Conservation (phyloP, 164 flowering plant genomes). For the Warburgia ugandensis region DNA sequence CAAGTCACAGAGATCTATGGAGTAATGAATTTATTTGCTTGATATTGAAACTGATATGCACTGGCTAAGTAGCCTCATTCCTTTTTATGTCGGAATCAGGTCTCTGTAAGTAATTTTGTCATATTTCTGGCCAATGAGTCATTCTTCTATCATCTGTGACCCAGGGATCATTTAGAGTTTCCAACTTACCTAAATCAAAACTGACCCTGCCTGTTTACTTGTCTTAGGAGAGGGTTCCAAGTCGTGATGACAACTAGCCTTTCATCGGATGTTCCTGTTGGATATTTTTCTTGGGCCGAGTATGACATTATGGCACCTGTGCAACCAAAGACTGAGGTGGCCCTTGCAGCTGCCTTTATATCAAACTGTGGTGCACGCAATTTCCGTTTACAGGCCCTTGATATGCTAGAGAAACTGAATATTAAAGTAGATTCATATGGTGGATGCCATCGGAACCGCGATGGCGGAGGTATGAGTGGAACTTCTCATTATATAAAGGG, state of each 20-base stretch:
- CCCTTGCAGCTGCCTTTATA: slow-evolving; percentile 95
- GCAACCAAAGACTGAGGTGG: slow-evolving; percentile 75
- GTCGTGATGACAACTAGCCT: slow-evolving; percentile 96
- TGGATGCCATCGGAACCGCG: slow-evolving; percentile 76
- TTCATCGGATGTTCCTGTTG: slow-evolving; percentile 99
- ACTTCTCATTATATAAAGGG: too few species aligned
- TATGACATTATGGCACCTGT: slow-evolving; percentile 96
- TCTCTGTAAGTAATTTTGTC: too few species aligned
- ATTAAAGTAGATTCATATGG: slow-evolving; percentile 91
- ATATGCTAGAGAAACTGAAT: slow-evolving; percentile 51
- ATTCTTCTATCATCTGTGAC: too few species aligned
- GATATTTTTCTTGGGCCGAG: slow-evolving; percentile 98
- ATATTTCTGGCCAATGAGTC: too few species aligned
- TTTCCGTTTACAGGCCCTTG: slow-evolving; percentile 87
- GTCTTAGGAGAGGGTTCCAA: slow-evolving; percentile 64
- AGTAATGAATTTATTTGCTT: too few species aligned
- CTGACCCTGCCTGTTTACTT: slow-evolving; percentile 9
- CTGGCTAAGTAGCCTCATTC: too few species aligned
- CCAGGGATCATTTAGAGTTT: too few species aligned
- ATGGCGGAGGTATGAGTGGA: slow-evolving; percentile 57
- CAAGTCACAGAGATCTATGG: too few species aligned
- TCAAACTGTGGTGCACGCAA: slow-evolving; percentile 92
- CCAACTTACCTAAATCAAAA: neutral
- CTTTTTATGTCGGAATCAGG: too few species aligned
- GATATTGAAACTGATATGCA: too few species aligned